Evolutionary conservation across 2,329 filamentous ascomycete genomes (phyloP).

Genomic region (Rhynchosporium agropyri): DNA sequence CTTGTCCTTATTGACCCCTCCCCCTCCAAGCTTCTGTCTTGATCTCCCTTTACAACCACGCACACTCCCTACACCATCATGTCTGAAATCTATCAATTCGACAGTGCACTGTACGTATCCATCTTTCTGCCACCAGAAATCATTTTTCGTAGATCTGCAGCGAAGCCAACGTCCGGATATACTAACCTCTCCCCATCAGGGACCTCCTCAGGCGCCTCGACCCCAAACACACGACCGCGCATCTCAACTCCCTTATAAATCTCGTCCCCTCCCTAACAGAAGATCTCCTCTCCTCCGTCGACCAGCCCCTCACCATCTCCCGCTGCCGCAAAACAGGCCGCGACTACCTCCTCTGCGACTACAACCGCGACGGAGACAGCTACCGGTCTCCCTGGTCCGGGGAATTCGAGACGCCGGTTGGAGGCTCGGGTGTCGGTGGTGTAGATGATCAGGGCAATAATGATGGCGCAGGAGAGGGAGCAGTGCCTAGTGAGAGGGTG

Average conservation of each 20-base stretch:
- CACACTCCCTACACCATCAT: slow-evolving; percentile 33
- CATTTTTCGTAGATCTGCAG: background rate
- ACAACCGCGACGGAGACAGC: slow-evolving; percentile 98
- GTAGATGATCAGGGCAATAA: slow-evolving; percentile 53
- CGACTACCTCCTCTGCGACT: slow-evolving; percentile 98
- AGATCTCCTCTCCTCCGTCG: slow-evolving; percentile 95
- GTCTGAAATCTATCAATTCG: slow-evolving; percentile 43
- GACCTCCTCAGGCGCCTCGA: slow-evolving; percentile 98
- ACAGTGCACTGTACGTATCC: slow-evolving; percentile 42
- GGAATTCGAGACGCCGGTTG: slow-evolving; percentile 90
- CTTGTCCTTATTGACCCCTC: slow-evolving; percentile 14
- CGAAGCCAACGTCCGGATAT: slow-evolving; percentile 10
- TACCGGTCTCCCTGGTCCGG: slow-evolving; percentile 99
- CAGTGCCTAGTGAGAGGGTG: slow-evolving; percentile 86
- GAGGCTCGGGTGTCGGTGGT: slow-evolving; percentile 59
- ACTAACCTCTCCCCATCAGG: slow-evolving; percentile 51
- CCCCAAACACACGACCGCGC: slow-evolving; percentile 85
- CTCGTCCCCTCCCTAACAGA: slow-evolving; percentile 92
- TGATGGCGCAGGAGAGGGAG: slow-evolving; percentile 72
- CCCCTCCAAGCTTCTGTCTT: slow-evolving; percentile 5
- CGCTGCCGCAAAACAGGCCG: slow-evolving; percentile 87
- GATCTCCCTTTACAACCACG: slow-evolving; percentile 15
- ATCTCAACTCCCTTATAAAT: slow-evolving; percentile 85
- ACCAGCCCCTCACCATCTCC: slow-evolving; percentile 86
- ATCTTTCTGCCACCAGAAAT: background rate